Evolutionary conservation across 768 basidiomycete genomes (phyloP).

Genomic region (Serendipita indica): DNA sequence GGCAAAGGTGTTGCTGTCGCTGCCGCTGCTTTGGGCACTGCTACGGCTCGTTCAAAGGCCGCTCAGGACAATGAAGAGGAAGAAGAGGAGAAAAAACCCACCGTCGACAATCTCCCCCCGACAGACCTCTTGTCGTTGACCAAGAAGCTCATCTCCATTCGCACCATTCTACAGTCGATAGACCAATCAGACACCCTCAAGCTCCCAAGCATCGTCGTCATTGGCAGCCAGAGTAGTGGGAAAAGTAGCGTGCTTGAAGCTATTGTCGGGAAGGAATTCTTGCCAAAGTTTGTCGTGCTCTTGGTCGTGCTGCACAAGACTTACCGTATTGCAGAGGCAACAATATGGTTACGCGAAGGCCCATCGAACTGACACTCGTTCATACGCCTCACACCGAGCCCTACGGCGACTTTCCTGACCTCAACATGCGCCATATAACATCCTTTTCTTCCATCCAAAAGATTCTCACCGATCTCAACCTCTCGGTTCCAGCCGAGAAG

Average conservation of each 20-base stretch:
- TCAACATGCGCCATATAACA: conserved; percentile 78
- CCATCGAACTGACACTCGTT: conserved; percentile 93
- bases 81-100: conserved; percentile 14
- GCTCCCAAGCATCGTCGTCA: conserved; percentile 92
- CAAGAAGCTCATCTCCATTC: conserved; percentile 87
- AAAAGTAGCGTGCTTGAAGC: conserved; percentile 97
- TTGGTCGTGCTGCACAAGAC: neutral
- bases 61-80: conserved; percentile 28
- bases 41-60: conserved; percentile 37
- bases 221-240: conserved; percentile 95
- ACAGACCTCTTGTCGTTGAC: conserved; percentile 91
- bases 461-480: conserved; percentile 86
- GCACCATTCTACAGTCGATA: conserved; percentile 86
- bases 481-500: conserved; percentile 78
- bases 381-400: conserved; percentile 61
- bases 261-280: conserved; percentile 93
- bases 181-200: conserved; percentile 92
- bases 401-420: conserved; percentile 86
- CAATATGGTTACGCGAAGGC: conserved; percentile 98
- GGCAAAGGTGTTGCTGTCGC: conserved; percentile 55
- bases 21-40: conserved; percentile 65
- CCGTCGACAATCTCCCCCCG: conserved; percentile 27
- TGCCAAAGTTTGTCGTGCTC: conserved; percentile 72
- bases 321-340: conserved; percentile 49
- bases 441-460: conserved; percentile 87